Base-by-base conservation (phyloP, 192 early-diverging fungal species). In the Obelidium mucronatum region DNA sequence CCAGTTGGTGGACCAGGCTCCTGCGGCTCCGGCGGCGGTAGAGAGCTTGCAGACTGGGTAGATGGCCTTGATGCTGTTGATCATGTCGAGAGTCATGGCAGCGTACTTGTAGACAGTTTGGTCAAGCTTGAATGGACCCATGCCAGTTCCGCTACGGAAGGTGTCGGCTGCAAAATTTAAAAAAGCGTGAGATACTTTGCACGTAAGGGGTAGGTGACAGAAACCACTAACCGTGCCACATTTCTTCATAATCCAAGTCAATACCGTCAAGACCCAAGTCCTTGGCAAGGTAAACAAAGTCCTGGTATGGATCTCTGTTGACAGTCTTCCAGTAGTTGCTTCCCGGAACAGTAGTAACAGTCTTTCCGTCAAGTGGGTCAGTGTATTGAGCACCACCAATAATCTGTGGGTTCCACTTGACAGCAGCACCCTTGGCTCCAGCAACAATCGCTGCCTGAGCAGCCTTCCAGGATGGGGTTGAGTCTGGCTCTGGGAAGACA, bases 21-120 rank as follows among this genome's bases (percentile, higher is more conserved):
- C 69, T 2, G 69, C 69, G 36, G 69, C 69, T 17, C 69, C 69
- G 36, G 69, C 69, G 53, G 69, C 69, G 2, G 69, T 72, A 26
- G 69, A 54, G 34, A 72, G 36, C 69, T 72, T 72, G 53, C 52
- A 59, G 2, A 54, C 17, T 17, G 69, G 55, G 69, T 72, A 72
- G 2, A 58, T 37, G 15, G 37, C 3, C 54, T 72, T 33, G 55
- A 72, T 59, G 26, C 13, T 36, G 30, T 36, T 72, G 19, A 58
- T 54, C 34, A 72, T 39, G 31, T 72, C 55, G 61, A 31, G 2
- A 13, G 40, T 39, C 30, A 74, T 74, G 2, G 73, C 73, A 3
- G 73, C n/a, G 40, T 74, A 74, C 60, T 74, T 74, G 73, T 74
- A 74, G 3, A 74, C 73, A n/a, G 73, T 74, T 40, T 64, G 73